Base-by-base conservation (phyloP, 2,329 filamentous ascomycete species). In the Sclerotinia glacialis region DNA sequence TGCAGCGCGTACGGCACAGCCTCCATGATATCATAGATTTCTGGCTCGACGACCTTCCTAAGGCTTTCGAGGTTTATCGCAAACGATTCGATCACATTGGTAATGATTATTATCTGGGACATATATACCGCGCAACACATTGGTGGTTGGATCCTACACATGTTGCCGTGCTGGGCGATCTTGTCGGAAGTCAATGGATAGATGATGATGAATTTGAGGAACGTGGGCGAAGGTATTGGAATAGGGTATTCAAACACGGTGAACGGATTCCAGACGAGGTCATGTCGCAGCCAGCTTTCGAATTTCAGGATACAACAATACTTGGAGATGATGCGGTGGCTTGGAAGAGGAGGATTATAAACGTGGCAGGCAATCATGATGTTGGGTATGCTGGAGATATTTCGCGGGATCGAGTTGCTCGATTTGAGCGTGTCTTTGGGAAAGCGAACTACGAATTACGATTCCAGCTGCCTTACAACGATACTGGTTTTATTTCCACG, bases 131-230 rank as follows among this genome's bases (percentile, higher is more conserved):
- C 21, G 90, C 88, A 0, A 78, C 97, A 60, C 84, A 86, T 71
- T 96, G 93, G 92, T 96, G 91, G 89, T 86, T 90, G 0, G 80
- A 82, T 21, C 95, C 95, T 11, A 96, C 92, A 0, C 95, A 99
- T 77, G 86, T 95, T 26, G 88, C 90, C 0, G 93, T 98, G 0
- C 82, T 99, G 5, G 95, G 95, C 3, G 95, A 99, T 76, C 81
- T 99, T 67, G 81, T 99, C 12, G 95, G 95, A 12, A 97, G 93
- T 74, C 95, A 99, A 78, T 99, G 95, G 95, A 90, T 99, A 69
- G 85, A 85, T 61, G 88, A 97, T 75, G 85, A 83, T 40, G 95
- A 99, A 78, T 99, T 99, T 76, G 83, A 86, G 68, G 81, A 82
- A 68, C 85, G 95, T 49, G 89, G 87, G 21, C 78, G 80, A 72